Conservation (phyloP, 2,329 filamentous ascomycete species). For the Exophiala sp. region DNA sequence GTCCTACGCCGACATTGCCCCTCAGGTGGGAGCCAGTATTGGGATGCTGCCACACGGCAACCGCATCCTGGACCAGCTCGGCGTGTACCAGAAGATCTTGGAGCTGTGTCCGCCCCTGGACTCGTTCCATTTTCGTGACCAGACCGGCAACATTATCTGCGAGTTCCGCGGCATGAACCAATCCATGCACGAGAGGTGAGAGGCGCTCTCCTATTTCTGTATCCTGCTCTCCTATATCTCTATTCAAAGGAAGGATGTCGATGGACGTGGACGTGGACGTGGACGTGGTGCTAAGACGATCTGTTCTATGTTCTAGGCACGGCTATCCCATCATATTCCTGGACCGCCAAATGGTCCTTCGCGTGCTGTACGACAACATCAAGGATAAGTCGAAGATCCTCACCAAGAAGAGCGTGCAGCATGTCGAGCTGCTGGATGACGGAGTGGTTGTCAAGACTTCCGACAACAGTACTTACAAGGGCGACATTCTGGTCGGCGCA, state of each 20-base stretch:
- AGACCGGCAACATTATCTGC: neutral
- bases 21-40: slow-evolving; percentile 26
- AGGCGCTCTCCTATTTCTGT: no score
- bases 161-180: slow-evolving; percentile 3
- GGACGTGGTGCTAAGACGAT: no score
- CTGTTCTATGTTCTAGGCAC: neutral
- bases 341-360: slow-evolving; percentile 28
- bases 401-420: neutral
- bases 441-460: slow-evolving; percentile 32
- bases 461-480: slow-evolving; percentile 34
- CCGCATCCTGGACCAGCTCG: slow-evolving; percentile 24
- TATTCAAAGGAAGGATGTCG: no score
- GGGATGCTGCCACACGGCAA: slow-evolving; percentile 22
- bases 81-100: slow-evolving; percentile 8
- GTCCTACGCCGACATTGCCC: slow-evolving; percentile 22
- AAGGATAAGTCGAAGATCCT: slow-evolving; percentile 9
- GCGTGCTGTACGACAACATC: slow-evolving; percentile 28
- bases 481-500: slow-evolving; percentile 39
- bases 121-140: slow-evolving; percentile 5
- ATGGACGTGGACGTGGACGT: no score
- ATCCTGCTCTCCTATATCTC: no score
- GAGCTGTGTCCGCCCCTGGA: neutral
- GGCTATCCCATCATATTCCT: slow-evolving; percentile 28
- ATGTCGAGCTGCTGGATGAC: slow-evolving; percentile 1
- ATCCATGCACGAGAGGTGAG: slow-evolving; percentile 3